Base-by-base conservation (phyloP, 139 green algal species). In the Auxenochlorella pyrenoidosa region DNA sequence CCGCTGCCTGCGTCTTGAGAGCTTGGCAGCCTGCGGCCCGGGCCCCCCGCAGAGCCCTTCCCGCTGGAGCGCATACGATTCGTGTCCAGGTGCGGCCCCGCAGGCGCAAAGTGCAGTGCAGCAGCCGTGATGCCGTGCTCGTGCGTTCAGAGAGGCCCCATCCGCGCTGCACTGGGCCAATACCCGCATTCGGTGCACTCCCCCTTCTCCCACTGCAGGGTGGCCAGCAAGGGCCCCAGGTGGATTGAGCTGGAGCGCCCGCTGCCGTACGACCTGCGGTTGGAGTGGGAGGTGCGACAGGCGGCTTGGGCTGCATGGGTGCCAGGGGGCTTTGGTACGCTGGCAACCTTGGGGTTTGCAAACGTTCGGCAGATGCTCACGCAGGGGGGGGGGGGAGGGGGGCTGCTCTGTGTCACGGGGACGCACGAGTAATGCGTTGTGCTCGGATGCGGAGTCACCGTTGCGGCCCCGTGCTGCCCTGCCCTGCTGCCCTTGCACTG, bases 161-260 rank as follows among this genome's bases (percentile, higher is more conserved):
- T n/a, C n/a, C n/a, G n/a, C n/a, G n/a, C n/a, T n/a, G n/a, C n/a
- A n/a, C n/a, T n/a, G n/a, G n/a, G n/a, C n/a, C n/a, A n/a, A n/a
- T n/a, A n/a, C n/a, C n/a, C n/a, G 22, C 59, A 8, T 6, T 68
- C 22, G 13, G 16, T 68, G 59, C 24, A 68, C 24, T 3, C 59
- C 12, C 59, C 59, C 16, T 68, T n/a, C 4, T 3, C 59, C 3
- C 21, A 32, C 32, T 32, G 73, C 73, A 81, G 75, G 44, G 75
- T 81, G 43, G 5, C 75, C 28, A 36, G 13, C 2, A 30, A 63
- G 16, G 75, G 75, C 2, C 28, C 10, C 30, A 36, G 24, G 12
- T 81, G 75, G 75, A 63, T 81, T 13, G 75, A 81, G 75, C 75
- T 81, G 43, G 75, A 81, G 75, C 75, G 75, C 4, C 75, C 75